phyloP scores from a whole-genome alignment of 768 basidiomycete species.

The Panaeolus cyanescens region DNA sequence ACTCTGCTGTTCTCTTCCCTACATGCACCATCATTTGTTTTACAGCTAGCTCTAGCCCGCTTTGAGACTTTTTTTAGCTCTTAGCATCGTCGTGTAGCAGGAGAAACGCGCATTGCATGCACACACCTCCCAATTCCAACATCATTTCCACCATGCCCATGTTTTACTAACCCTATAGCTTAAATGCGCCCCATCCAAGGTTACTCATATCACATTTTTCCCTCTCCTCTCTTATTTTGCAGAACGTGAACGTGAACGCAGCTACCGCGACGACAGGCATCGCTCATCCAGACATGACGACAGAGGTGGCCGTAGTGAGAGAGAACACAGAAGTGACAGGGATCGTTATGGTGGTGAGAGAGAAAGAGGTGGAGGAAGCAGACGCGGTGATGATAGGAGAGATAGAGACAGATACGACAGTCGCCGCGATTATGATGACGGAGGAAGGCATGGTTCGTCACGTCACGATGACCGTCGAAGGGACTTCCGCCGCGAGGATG shows the following conservation, averaged over 20 bases:
- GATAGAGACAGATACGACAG: constrained; percentile 27
- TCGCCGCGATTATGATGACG: constrained; percentile 18
- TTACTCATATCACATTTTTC: constrained; percentile 55
- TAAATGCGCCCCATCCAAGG: constrained; percentile 18
- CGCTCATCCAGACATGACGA: constrained; percentile 69
- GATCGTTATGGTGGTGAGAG: constrained; percentile 39
- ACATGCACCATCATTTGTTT: constrained; percentile 56
- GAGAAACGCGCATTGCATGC: constrained; percentile 36
- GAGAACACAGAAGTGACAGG: constrained; percentile 53
- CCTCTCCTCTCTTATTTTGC: constrained; percentile 40
- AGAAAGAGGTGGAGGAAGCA: constrained; percentile 17
- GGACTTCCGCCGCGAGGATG: constrained; percentile 7
- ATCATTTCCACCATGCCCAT: not conserved
- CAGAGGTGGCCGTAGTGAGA: constrained; percentile 43
- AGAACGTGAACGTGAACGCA: constrained; percentile 49
- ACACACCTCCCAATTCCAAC: not conserved
- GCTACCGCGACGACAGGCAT: constrained; percentile 68
- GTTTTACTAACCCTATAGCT: constrained; percentile 18
- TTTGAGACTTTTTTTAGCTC: constrained; percentile 24
- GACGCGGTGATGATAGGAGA: constrained; percentile 33
- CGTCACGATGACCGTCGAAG: constrained; percentile 12
- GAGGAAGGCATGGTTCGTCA: constrained; percentile 12
- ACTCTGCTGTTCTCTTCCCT: constrained; percentile 42
- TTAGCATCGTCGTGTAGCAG: constrained; percentile 4
- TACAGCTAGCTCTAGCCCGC: constrained; percentile 66